Conservation (phyloP, 2,329 filamentous ascomycete genomes). For the Aspergillus fructus region DNA sequence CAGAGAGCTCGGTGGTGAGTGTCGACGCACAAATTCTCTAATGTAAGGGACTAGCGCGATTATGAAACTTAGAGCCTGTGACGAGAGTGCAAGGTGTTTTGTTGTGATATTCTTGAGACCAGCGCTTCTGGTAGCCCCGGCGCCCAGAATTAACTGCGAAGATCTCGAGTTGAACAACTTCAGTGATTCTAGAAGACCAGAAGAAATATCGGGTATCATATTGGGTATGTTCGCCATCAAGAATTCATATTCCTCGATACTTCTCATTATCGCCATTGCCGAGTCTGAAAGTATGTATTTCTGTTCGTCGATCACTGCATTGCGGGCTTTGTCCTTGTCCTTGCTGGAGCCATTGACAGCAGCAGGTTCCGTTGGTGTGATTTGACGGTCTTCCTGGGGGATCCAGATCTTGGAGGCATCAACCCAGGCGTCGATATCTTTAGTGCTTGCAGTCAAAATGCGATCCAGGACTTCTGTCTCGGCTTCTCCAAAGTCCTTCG, state of each 20-base stretch:
- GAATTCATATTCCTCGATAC: conserved; percentile 78
- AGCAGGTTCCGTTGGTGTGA: conserved; percentile 38
- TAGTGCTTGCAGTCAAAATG: conserved; percentile 60
- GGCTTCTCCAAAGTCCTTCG: conserved; percentile 58
- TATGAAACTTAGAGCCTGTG: conserved; percentile 84
- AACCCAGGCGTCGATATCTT: conserved; percentile 57
- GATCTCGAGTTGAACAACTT: conserved; percentile 94
- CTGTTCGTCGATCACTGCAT: conserved; percentile 78
- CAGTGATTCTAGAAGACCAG: conserved; percentile 78
- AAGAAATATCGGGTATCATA: conserved; percentile 80
- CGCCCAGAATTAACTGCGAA: conserved; percentile 93
- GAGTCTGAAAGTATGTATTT: conserved; percentile 83
- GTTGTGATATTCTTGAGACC: conserved; percentile 96
- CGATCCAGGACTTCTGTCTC: conserved; percentile 53
- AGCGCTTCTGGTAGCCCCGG: conserved; percentile 83
- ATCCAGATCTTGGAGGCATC: conserved; percentile 54
- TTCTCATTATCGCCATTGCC: conserved; percentile 75
- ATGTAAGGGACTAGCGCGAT: conserved; percentile 85
- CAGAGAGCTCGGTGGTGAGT: conserved; percentile 56
- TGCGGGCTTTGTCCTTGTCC: conserved; percentile 66
- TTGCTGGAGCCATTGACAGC: conserved; percentile 47
- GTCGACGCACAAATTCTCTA: conserved; percentile 84
- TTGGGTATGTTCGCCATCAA: conserved; percentile 83
- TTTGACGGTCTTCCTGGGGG: conserved; percentile 27
- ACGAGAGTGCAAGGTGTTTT: conserved; percentile 88